A percentile compares a stretch with the other conserved stretches of the same genome.
These are phyloP conservation scores for Suillus discolor DNA, from an alignment of 768 basidiomycete species.

Conservation along the genomic window DNA sequence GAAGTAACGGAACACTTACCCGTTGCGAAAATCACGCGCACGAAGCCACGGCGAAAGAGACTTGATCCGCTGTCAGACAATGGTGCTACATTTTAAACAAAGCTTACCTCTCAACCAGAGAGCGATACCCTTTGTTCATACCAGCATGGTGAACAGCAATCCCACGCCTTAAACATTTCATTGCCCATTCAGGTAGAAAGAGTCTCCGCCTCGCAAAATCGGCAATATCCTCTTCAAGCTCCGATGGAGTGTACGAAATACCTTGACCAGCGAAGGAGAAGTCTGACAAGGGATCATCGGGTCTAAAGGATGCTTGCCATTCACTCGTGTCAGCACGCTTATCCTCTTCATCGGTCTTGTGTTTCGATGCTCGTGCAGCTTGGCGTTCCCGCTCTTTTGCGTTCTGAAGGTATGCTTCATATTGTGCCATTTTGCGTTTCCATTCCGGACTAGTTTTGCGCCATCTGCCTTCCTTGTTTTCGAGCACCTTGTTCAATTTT, in stretches of 20 bases:
- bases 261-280: slow-evolving; percentile 60
- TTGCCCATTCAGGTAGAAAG: slow-evolving; percentile 42
- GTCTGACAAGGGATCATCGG: slow-evolving; percentile 53
- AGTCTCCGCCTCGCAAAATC: slow-evolving; percentile 37
- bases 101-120: slow-evolving; percentile 55
- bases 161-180: slow-evolving; percentile 55
- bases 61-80: slow-evolving; percentile 31
- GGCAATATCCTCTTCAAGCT: slow-evolving; percentile 52
- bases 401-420: slow-evolving; percentile 49
- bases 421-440: slow-evolving; percentile 51
- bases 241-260: slow-evolving; percentile 45
- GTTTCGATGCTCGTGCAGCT: slow-evolving; percentile 43
- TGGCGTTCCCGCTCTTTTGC: slow-evolving; percentile 51
- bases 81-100: neutral
- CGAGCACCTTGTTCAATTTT: slow-evolving; percentile 38
- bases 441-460: slow-evolving; percentile 46
- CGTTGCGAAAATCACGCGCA: slow-evolving; percentile 70
- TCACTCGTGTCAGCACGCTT: slow-evolving; percentile 22
- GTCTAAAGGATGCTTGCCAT: slow-evolving; percentile 62
- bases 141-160: slow-evolving; percentile 73
- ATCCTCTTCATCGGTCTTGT: slow-evolving; percentile 35
- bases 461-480: slow-evolving; percentile 52
- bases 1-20: slow-evolving; percentile 33
- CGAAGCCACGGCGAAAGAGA: slow-evolving; percentile 61
- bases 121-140: slow-evolving; percentile 64